Base-by-base conservation (phyloP, 1,284 basidiomycete species). In the Papiliotrema laurentii region DNA sequence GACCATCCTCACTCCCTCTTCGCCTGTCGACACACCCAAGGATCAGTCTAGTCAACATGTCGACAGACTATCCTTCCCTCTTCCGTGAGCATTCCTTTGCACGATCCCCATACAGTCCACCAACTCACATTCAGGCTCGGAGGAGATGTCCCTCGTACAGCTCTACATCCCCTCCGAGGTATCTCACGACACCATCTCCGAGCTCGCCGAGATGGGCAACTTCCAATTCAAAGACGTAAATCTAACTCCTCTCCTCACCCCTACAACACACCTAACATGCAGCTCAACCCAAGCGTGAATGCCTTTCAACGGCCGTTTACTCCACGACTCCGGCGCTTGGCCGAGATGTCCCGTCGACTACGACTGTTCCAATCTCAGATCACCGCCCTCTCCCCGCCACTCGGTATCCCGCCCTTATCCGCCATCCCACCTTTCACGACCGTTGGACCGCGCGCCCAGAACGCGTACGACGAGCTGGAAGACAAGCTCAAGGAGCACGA, bases 241-340 rank as follows among this genome's bases (percentile, higher is more conserved):
- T 76, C 2, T 13, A 2, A 1, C 18, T 2, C 19, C 25, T n/a
- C 21, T 27, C 26, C 14, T 0, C 28, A 18, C 30, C n/a, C n/a
- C n/a, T 19, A 1, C 6, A 33, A 14, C 33, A 19, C 31, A 35
- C 52, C 54, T 36, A 56, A 40, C 11, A 35, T 28, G 6, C 37
- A 96, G 91, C 79, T 97, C 65, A 97, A 98, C 74, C 89, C 93
- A 16, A 83, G 84, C 53, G 84, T 97, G 58, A 97, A 94, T 70
- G 87, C 94, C 21, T 99, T 98, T 78, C 96, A 99, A 80, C 89
- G 96, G 57, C 92, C 94, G 5, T 99, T 94, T 71, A 91, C 97
- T 53, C 87, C 87, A 39, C 93, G 97, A 71, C 92, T 98, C 59
- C 85, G 94, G 37, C 84, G 89, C 53, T 82, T 96, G 49, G 92